Evolutionary conservation across 202 grass and related monocot genomes (phyloP).

Genomic region (Brachypodium distachyon): DNA sequence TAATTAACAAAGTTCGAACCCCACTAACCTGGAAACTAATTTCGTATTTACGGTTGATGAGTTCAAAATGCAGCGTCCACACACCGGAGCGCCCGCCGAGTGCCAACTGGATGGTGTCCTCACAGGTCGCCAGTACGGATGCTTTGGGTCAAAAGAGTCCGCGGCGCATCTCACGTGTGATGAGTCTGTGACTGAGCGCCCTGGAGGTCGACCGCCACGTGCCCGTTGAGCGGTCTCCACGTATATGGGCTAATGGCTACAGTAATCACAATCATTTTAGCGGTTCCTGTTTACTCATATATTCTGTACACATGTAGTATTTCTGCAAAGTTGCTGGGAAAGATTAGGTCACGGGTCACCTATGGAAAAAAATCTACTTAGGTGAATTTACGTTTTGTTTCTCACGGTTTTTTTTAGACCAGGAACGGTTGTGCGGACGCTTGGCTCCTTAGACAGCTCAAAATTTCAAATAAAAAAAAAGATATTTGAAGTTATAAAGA

Average conservation of each 20-base stretch:
- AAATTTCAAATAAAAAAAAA: no score
- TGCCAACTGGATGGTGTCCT: background rate
- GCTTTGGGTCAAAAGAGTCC: background rate
- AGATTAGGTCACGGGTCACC: background rate
- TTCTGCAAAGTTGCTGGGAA: background rate
- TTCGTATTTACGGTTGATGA: background rate
- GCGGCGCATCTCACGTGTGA: background rate
- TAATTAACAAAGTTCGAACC: background rate
- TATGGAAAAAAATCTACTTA: background rate
- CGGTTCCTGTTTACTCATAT: background rate
- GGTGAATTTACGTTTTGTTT: background rate
- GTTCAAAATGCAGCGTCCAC: background rate
- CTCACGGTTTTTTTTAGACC: background rate
- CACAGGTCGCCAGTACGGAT: background rate
- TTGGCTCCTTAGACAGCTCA: no score
- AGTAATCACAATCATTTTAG: background rate
- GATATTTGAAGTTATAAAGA: no score
- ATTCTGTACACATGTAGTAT: background rate
- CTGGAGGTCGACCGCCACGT: background rate
- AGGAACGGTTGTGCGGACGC: no score
- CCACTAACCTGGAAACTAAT: background rate
- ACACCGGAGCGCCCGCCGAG: no score
- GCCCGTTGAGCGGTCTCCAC: background rate
- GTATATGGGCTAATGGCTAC: background rate
- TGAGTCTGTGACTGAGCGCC: no score